Evolutionary conservation across 169 alveolate species (phyloP), one percentile per base, ranked within the genome.

Genomic region (Cryptosporidium sp.): DNA sequence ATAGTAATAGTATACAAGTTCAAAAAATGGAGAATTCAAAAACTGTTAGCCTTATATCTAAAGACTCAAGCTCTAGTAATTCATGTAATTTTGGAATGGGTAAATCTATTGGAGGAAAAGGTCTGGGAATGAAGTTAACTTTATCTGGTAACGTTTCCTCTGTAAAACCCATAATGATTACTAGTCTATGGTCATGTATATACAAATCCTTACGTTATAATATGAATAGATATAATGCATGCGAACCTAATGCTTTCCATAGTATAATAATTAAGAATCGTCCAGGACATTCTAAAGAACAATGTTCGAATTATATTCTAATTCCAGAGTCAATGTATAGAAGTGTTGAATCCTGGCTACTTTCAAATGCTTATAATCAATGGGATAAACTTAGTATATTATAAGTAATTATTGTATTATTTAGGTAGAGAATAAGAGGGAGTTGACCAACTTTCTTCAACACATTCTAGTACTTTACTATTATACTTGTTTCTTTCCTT

Each of bases 401-500:
- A 9, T 67, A 67, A 33, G 0, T 33, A 2, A 18, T 12, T 42
- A 0, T 2, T 48, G 37, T 1, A 7, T 23, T 72, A 45, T 44
- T 72, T 48, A 3, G 75, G 89, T 18, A 80, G 14, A 33, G 45
- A 37, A 10, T 80, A 80, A 35, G 23, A 12, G 10, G 89, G 89
- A 26, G 29, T 62, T 21, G 69, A 80, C 89, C 89, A 80, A 12
- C 89, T 80, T 31, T 94, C 96, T 71, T 94, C 96, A 1, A 97
- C 99, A 56, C 96, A 92, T 84, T 94, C 96, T 92, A 95, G 91
- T 1, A 97, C 98, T 93, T 95, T 94, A 85, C 97, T 93, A 84
- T 95, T 95, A 91, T 97, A 97, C 91, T 96, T 98, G 37, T 96
- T 94, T 52, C 97, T 92, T 86, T 98, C 94, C 75, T 97, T 98